Evolutionary conservation across 306 rosid genomes (phyloP), one percentile per base, ranked within the genome.

Genomic region (Pterocarpus santalinus): DNA sequence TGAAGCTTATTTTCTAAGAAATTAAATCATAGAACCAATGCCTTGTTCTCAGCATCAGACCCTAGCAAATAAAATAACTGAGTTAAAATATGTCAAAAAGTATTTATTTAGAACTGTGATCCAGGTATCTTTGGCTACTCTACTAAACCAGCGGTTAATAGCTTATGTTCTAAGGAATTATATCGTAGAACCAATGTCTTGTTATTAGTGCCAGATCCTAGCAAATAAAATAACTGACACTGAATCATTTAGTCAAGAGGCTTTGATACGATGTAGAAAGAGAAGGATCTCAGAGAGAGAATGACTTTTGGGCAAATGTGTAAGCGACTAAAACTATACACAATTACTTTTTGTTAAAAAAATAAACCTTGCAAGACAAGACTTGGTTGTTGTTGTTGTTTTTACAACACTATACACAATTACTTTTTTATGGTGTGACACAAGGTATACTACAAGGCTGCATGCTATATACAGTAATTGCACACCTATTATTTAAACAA

Each of bases 1-100:
- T 49, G 55, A 49, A 49, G 79, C 39, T 60, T 70, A 70, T 62
- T 71, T 75, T 62, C 33, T 61, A 51, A 63, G 58, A 30, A 69
- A 43, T 51, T 22, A 32, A 62, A 62, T 60, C 57, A 49, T 11
- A 70, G 38, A 51, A 71, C 16, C 81, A 77, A 43, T 53, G 32
- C 64, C 39, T 36, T 63, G 56, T 33, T 32, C 55, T 61, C 61
- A 43, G 73, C 62, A 33, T 68, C 30, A 49, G 46, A 51, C 34
- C 13, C 12, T 72, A 62, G 44, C n/a, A 49, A 49, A 49, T 0
- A 63, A 71, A 22, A 61, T 7, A 69, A 46, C 53, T 34, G 5
- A 38, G 28, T 22, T 22, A 22, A 22, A 22, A 22, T 22, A 22
- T 22, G 28, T 22, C 28, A 22, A 22, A 22, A 22, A 22, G 28